Evolutionary conservation across 2,329 filamentous ascomycete genomes (phyloP), one percentile per base, ranked within the genome.

Genomic region (Penicillium sp.): DNA sequence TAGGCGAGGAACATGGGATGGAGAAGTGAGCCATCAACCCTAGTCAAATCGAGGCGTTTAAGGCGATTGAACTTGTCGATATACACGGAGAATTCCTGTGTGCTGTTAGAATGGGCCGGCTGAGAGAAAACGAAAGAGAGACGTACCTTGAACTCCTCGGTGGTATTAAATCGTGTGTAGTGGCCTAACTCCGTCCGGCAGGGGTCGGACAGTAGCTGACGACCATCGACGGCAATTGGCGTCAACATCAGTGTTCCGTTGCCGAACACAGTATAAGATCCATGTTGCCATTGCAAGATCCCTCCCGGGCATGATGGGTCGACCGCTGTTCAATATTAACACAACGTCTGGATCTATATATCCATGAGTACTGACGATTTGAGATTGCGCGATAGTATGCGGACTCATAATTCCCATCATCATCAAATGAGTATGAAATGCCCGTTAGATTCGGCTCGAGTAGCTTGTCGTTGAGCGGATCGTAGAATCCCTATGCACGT

Each of bases 241-340:
- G 74, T 80, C 49, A 90, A 75, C 6, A 73, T 73, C 25, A 91
- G 73, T 6, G 83, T 85, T 42, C 86, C 85, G 66, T 89, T 83
- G 21, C 75, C 66, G 43, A 80, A 76, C 63, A 85, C 76, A 6
- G 77, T 75, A 70, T 84, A 89, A 54, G 73, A 84, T 42, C 88
- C 88, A 69, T 91, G 88, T 70, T 91, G 88, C 81, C 85, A 91
- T 75, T 90, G 87, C 78, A 90, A 84, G 48, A 90, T 82, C 9
- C 83, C 86, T 53, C 80, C 79, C 1, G 86, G 83, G 66, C 88
- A 90, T 59, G 77, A 73, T 29, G 88, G 88, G 15, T 81, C 76
- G 47, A 76, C 73, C 43, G 86, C 86, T 87, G 65, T 61, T 19
- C 9, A 5, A 38, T 29, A 33, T 54, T n/a, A 60, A 51, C 52